Evolutionary conservation across 345 rosid genomes (phyloP), one percentile per base, ranked within the genome.

Genomic region (Dovyalis caffra): DNA sequence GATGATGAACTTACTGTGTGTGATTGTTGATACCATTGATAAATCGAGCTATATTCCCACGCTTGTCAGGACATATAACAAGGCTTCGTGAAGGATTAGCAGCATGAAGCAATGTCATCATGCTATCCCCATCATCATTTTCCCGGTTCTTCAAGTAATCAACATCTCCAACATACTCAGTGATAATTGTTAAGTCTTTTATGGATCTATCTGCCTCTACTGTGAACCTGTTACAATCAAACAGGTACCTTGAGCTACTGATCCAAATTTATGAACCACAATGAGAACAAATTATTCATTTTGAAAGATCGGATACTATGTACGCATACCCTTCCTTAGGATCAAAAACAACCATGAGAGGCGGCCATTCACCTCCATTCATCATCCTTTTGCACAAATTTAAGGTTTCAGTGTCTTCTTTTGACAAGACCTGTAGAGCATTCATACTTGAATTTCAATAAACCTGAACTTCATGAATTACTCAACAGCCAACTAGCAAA

Each of bases 361-460:
- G 83, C 2, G 77, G 79, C 63, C 83, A 80, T 71, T 80, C 83
- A 28, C 83, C 83, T 40, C 83, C 66, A 20, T 80, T 61, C 83
- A 80, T 76, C 83, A 80, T 80, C 2, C 20, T 51, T 47, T 66
- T 76, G 61, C 83, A 80, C 58, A 67, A 38, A 34, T 79, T 66
- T 66, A 79, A 79, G 71, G 76, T 58, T n/a, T 43, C 82, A 11
- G 49, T 57, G 34, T 79, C 82, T 70, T 79, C 82, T 53, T 74
- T 79, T 7, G 78, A 51, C 78, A 79, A 33, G 1, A 79, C 82
- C 82, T 79, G 68, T 15, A 23, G 70, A 3, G n/a, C 60, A 61
- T 28, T 14, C 63, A 40, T 18, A 28, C 25, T 28, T 26, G 47
- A 12, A 63, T 35, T 26, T 16, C 65, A 63, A 40, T 20, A 62